Evolutionary conservation across 495 filamentous ascomycete species (phyloP).

Genomic region (Hypoxylon fuscum): DNA sequence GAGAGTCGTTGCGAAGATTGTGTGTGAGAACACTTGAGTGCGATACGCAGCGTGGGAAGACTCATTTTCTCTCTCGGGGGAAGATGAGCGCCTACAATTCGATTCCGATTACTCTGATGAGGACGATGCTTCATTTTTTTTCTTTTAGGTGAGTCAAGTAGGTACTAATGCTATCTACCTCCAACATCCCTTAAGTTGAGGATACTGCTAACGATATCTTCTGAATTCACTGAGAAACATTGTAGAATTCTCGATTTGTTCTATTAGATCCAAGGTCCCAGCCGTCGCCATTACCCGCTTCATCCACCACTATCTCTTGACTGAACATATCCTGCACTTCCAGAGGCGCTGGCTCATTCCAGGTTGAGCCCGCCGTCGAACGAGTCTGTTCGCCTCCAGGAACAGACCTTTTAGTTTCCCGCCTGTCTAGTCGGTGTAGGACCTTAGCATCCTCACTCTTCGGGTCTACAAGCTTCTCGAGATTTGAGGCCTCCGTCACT

Average conservation of each 20-base stretch:
- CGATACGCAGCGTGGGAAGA: conserved; percentile 90
- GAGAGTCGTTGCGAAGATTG: conserved; percentile 95
- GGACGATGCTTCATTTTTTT: conserved; percentile 59
- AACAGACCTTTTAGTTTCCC: conserved; percentile 5
- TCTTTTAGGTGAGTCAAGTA: conserved; percentile 65
- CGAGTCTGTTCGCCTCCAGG: neutral
- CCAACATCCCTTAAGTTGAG: conserved; percentile 22
- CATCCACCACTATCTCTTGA: neutral
- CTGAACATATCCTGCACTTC: neutral
- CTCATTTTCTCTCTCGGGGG: conserved; percentile 55
- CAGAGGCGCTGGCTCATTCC: neutral
- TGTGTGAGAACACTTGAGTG: conserved; percentile 94
- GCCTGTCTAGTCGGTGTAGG: conserved; percentile 31
- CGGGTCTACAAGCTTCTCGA: conserved; percentile 40
- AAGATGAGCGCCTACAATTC: conserved; percentile 76
- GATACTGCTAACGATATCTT: conserved; percentile 53
- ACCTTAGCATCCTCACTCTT: conserved; percentile 19
- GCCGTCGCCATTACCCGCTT: neutral
- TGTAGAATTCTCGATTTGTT: neutral
- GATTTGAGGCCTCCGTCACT: conserved; percentile 33
- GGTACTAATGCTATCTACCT: conserved; percentile 7
- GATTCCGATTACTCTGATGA: conserved; percentile 75
- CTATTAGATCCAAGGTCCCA: neutral
- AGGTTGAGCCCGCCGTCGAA: neutral
- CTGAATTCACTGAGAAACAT: neutral